Percentiles rank a stretch among this genome's conserved stretches.
Evolutionary conservation across 805 yeast genomes (phyloP).

Genomic region (Yamadazyma phyllophila): DNA sequence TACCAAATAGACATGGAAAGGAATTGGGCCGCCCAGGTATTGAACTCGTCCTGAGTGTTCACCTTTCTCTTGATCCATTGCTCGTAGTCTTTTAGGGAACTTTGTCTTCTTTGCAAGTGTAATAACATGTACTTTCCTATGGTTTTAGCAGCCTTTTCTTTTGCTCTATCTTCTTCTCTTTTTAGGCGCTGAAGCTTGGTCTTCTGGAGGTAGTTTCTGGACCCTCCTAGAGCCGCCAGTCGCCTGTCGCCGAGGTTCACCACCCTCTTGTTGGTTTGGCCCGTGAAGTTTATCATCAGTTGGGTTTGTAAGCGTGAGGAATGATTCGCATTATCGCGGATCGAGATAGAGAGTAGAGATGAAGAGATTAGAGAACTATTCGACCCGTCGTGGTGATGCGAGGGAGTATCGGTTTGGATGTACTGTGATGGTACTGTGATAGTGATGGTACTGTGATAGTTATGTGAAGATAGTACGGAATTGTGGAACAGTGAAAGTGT

Average conservation of each 20-base stretch:
- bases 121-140: slow-evolving; percentile 52
- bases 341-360: background rate
- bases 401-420: no score
- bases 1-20: slow-evolving; percentile 1
- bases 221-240: slow-evolving; percentile 16
- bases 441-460: no score
- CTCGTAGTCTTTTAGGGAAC: slow-evolving; percentile 17
- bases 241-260: slow-evolving; percentile 60
- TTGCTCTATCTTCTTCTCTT: slow-evolving; percentile 55
- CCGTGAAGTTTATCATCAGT: slow-evolving; percentile 56
- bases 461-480: no score
- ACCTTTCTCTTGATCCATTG: slow-evolving; percentile 16
- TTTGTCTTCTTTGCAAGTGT: slow-evolving; percentile 28
- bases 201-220: slow-evolving; percentile 51
- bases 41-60: slow-evolving; percentile 13
- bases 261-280: slow-evolving; percentile 58
- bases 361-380: no score
- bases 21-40: slow-evolving; percentile 22
- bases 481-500: no score
- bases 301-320: slow-evolving; percentile 11
- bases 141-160: slow-evolving; percentile 45
- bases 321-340: background rate
- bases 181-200: slow-evolving; percentile 64
- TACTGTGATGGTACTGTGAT: no score
- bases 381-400: no score